phyloP scores from a whole-genome alignment of 2,329 filamentous ascomycete species.

The Claviceps sp. region DNA sequence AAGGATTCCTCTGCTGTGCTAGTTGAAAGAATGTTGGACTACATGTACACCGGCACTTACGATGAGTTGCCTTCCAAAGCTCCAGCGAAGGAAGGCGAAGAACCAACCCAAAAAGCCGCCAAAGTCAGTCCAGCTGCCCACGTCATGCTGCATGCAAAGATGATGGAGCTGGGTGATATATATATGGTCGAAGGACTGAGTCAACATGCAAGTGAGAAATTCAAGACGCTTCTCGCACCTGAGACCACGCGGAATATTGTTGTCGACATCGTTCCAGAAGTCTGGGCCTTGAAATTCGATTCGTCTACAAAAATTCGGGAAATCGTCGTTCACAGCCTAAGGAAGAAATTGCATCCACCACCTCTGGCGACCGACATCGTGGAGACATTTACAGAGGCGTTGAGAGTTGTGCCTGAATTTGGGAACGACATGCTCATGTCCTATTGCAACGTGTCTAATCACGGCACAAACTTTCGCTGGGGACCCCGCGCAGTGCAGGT shows the following conservation, averaged over 20 bases:
- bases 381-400: background rate
- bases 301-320: background rate
- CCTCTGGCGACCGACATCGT: background rate
- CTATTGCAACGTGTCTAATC: background rate
- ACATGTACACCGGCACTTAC: too few relatives aligned
- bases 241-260: background rate
- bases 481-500: too few relatives aligned
- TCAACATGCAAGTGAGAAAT: background rate
- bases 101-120: background rate
- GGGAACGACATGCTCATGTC: background rate
- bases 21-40: background rate
- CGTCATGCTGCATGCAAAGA: background rate
- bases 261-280: background rate
- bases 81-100: too few relatives aligned
- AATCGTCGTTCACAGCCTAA: background rate
- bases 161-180: background rate
- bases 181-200: background rate
- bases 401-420: background rate
- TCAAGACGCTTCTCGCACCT: background rate
- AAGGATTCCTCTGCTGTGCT: background rate
- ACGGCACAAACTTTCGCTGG: too few relatives aligned
- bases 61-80: too few relatives aligned
- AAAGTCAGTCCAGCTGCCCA: background rate
- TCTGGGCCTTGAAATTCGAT: background rate
- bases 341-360: background rate